phyloP scores from a whole-genome alignment of 768 basidiomycete species.

The Russula dissimulans region DNA sequence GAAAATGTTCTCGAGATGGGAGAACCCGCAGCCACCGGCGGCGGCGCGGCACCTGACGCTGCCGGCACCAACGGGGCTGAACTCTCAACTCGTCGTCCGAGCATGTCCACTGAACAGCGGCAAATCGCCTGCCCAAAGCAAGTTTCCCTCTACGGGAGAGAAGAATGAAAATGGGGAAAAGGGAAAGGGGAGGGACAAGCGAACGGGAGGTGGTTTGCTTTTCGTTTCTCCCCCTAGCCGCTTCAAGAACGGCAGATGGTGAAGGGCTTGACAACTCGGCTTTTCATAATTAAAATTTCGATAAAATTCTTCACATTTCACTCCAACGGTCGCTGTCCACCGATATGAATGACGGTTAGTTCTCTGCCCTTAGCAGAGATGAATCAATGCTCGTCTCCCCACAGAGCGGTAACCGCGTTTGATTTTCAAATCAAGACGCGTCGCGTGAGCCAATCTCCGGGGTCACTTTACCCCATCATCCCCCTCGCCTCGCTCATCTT shows the following conservation, averaged over 20 bases:
- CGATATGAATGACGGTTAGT: background rate
- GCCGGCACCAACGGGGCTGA: background rate
- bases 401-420: background rate
- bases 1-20: background rate
- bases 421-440: background rate
- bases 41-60: background rate
- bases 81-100: background rate
- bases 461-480: background rate
- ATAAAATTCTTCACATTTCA: background rate
- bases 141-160: background rate
- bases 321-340: background rate
- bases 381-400: background rate
- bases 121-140: background rate
- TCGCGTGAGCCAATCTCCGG: conserved; percentile 5
- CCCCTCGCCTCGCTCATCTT: background rate
- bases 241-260: background rate
- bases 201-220: background rate
- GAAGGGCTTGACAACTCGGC: background rate
- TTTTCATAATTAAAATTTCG: background rate
- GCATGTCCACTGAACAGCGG: background rate
- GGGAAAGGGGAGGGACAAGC: background rate
- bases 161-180: background rate
- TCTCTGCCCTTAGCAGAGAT: background rate
- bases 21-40: no score
- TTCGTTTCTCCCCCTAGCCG: background rate